Percentiles rank a stretch among this genome's conserved stretches.
Conservation (phyloP, 108 stramenopile genomes). For the Epithemia pelagica region DNA sequence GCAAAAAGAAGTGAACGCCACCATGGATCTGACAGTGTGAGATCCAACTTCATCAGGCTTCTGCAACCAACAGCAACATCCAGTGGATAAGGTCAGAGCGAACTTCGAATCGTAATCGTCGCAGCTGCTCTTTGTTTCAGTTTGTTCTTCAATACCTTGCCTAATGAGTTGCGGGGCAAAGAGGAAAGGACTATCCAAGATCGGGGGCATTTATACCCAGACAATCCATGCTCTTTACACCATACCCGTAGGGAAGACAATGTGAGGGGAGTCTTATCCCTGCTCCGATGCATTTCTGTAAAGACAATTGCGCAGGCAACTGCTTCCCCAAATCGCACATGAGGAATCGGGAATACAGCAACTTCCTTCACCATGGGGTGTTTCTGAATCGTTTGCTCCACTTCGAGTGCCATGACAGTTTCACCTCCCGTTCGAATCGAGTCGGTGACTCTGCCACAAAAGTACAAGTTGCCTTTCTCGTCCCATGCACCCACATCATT, state of each 20-base stretch:
- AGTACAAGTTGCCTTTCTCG: constrained; percentile 43
- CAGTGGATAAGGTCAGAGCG: too few relatives aligned
- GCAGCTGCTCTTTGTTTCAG: constrained; percentile 7
- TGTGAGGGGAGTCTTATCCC: background rate
- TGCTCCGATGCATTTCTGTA: background rate
- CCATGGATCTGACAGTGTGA: too few relatives aligned
- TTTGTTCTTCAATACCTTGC: constrained; percentile 61
- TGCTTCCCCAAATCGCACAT: constrained; percentile 71
- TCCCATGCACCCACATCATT: constrained; percentile 74
- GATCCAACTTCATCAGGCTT: too few relatives aligned
- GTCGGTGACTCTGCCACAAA: constrained; percentile 74
- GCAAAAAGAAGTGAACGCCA: too few relatives aligned
- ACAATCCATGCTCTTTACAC: constrained; percentile 49
- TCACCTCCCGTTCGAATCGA: constrained; percentile 88
- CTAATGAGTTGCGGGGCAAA: constrained; percentile 68
- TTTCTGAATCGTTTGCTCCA: constrained; percentile 58
- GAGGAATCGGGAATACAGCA: constrained; percentile 64
- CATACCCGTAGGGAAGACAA: constrained; percentile 19
- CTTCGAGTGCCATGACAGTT: constrained; percentile 82
- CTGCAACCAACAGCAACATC: too few relatives aligned
- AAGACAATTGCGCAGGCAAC: constrained; percentile 64
- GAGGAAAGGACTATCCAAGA: constrained; percentile 32
- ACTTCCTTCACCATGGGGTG: constrained; percentile 45
- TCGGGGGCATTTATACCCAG: constrained; percentile 69
- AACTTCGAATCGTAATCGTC: background rate